Evolutionary conservation across 225 moss, liverwort and hornwort species (phyloP), one percentile per base, ranked within the genome.

Genomic region (Asterella californica): DNA sequence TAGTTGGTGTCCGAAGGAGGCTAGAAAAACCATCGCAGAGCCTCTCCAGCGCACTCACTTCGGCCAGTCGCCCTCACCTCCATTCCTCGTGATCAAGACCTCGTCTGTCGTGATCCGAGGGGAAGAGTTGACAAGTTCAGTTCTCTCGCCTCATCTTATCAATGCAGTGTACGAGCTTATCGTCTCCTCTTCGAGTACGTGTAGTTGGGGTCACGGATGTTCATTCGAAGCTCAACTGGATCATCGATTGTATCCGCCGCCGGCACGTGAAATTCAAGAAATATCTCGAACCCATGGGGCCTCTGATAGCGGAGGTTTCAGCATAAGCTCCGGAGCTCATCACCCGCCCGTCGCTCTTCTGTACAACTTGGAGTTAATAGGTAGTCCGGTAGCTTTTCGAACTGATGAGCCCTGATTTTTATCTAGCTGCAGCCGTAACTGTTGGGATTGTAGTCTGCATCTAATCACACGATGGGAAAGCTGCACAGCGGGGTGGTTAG

Each of bases 391-490:
- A 30, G 36, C 36, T 18, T 15, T 37, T 38, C 6, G 69, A 45
- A 42, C 42, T 42, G 38, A 70, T 70, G 38, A 22, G 38, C 69
- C 24, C 22, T 2, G 34, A 38, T 7, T 25, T 70, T 21, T 3
- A 9, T 10, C 30, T n/a, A 64, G 64, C 10, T 37, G 37, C 38
- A 38, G 4, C 7, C 1, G 42, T 7, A 18, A 38, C 24, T 38
- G 2, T 24, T 21, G 34, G 30, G 12, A 37, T 68, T 68, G 15
- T 27, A 14, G 29, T 38, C 68, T 68, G 42, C n/a, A 70, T 37
- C 6, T 12, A 67, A 27, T 27, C 33, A n/a, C 46, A n/a, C 72
- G 38, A 83, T 86, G 86, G 83, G 80, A 21, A 77, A 83, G 54
- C 30, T 70, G 21, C 79, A 68, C 19, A 77, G 62, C 33, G 80